phyloP scores from a whole-genome alignment of 805 yeast genomes.

The Saturnispora saitoi region DNA sequence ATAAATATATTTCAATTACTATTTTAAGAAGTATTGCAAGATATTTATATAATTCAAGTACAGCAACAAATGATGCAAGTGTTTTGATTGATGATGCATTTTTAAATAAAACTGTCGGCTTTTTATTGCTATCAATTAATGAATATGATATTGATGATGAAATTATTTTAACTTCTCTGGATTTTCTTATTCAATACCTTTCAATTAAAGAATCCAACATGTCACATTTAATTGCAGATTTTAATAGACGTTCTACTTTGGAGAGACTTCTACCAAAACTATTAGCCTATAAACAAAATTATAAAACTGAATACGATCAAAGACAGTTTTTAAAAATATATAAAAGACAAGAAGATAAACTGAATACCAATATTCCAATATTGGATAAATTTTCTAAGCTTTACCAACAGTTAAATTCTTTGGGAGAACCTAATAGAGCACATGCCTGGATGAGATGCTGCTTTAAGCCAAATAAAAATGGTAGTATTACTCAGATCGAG shows the following conservation, averaged over 20 bases:
- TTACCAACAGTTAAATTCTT: conserved; percentile 47
- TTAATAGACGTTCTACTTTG: conserved; percentile 42
- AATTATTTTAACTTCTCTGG: conserved; percentile 62
- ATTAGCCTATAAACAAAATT: conserved; percentile 39
- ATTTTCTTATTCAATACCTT: conserved; percentile 73
- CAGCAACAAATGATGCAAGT: conserved; percentile 33
- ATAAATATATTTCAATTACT: conserved; percentile 61
- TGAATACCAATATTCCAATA: conserved; percentile 10
- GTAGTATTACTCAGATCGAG: conserved; percentile 91
- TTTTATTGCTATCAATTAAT: conserved; percentile 39
- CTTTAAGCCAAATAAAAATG: conserved; percentile 66
- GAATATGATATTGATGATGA: conserved; percentile 49
- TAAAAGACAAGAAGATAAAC: conserved; percentile 33
- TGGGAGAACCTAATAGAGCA: conserved; percentile 85
- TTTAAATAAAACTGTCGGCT: conserved; percentile 49
- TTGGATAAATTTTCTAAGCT: conserved; percentile 31
- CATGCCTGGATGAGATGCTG: conserved; percentile 92
- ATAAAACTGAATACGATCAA: conserved; percentile 29
- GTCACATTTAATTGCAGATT: conserved; percentile 40
- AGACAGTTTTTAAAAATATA: conserved; percentile 33
- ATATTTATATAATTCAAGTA: conserved; percentile 53
- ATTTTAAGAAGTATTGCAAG: conserved; percentile 73
- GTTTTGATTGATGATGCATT: conserved; percentile 37
- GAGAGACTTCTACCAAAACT: conserved; percentile 56
- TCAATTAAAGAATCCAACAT: conserved; percentile 41